Base-by-base conservation (phyloP, 2,329 filamentous ascomycete species). In the Macrophomina phaseolina region DNA sequence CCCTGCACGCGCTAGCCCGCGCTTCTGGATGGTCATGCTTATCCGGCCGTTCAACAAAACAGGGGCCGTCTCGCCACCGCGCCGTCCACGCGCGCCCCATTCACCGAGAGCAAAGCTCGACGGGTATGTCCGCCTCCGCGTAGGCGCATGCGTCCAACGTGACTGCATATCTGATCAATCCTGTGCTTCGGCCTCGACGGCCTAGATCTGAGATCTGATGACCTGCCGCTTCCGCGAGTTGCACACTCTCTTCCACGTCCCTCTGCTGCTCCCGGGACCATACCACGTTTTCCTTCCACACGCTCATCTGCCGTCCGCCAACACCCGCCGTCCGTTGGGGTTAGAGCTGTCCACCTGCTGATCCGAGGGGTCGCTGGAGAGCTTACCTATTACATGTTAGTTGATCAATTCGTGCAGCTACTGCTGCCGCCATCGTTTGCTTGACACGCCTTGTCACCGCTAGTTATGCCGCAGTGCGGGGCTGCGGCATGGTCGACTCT, bases 141-240 rank as follows among this genome's bases (percentile, higher is more conserved):
- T 42, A 42, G 46, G 18, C 18, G 36, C 18, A 55, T 38, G 52
- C 48, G 48, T 14, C 14, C 55, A 45, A 16, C 56, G 40, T n/a
- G 40, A 28, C 56, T 61, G 56, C 40, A 28, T 46, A 46, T 34
- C 36, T 45, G 55, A 45, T 58, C 55, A 40, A 58, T 58, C 53
- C 32, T 60, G 55, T 46, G 55, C 18, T 16, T 46, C 40, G 16
- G 28, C 30, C 9, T 30, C 9, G 16, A 6, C 45, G 58, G 14
- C 49, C 58, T 62, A 62, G 58, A 62, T 62, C 58, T 14, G 58
- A 48, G 58, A 49, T 49, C 58, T 34, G 58, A 62, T 62, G 30
- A 23, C 5, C 45, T 40, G 32, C 45, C 58, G 7, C 11, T 49
- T 36, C 45, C 49, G 28, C 58, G 58, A 49, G 36, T 48, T 45